Percentiles rank a stretch among this genome's conserved stretches.
These are phyloP conservation scores for Nothopassalora personata DNA, from an alignment of 2,329 filamentous ascomycete species.

Conservation along the genomic window DNA sequence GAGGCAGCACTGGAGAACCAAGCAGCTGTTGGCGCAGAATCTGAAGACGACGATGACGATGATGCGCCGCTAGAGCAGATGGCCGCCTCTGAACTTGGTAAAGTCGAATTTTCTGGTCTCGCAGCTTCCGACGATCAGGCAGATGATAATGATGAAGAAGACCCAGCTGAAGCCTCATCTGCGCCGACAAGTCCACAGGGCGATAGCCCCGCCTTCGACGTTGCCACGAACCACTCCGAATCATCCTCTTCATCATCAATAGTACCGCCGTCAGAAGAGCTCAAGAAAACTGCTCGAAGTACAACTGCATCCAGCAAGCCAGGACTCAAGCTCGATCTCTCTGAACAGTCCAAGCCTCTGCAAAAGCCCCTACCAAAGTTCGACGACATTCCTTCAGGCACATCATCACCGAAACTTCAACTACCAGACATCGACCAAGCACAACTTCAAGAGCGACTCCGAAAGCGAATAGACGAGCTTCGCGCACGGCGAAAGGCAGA, in stretches of 20 bases:
- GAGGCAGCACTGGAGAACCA: slow-evolving; percentile 23
- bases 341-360: slow-evolving; percentile 23
- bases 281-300: slow-evolving; percentile 10
- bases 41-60: slow-evolving; percentile 22
- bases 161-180: slow-evolving; percentile 31
- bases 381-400: slow-evolving; percentile 21
- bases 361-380: slow-evolving; percentile 20
- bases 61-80: slow-evolving; percentile 24
- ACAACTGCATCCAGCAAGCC: slow-evolving; percentile 15
- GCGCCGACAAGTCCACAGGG: slow-evolving; percentile 33
- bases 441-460: slow-evolving; percentile 70
- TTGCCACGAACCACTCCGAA: slow-evolving; percentile 35
- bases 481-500: slow-evolving; percentile 84
- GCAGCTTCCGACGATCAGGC: slow-evolving; percentile 19
- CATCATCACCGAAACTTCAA: slow-evolving; percentile 33
- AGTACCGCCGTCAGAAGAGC: slow-evolving; percentile 31
- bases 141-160: slow-evolving; percentile 25
- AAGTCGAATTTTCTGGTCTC: slow-evolving; percentile 31
- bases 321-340: slow-evolving; percentile 19
- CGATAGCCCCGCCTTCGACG: slow-evolving; percentile 39
- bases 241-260: slow-evolving; percentile 46
- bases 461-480: slow-evolving; percentile 77
- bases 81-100: slow-evolving; percentile 25
- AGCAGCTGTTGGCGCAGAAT: slow-evolving; percentile 22
- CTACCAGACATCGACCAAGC: slow-evolving; percentile 62